phyloP scores from a whole-genome alignment of 2,329 filamentous ascomycete species.

The Hymenoscyphus fructigenus region DNA sequence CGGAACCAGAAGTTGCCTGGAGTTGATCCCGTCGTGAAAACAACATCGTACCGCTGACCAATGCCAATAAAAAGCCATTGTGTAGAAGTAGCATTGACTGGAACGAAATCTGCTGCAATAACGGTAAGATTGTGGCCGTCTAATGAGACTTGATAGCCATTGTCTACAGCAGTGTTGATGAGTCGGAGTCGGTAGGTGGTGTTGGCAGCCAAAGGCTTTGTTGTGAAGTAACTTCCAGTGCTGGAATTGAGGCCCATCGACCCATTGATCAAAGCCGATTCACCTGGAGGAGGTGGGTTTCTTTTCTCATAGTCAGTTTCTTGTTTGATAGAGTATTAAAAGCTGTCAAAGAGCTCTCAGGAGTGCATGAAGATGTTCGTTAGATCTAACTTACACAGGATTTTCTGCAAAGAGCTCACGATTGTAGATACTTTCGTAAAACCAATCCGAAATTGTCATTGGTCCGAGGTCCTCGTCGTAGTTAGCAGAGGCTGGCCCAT shows the following conservation, averaged over 20 bases:
- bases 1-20: conserved; percentile 49
- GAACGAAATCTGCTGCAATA: conserved; percentile 62
- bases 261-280: conserved; percentile 24
- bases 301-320: background rate
- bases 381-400: conserved; percentile 8
- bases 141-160: conserved; percentile 45
- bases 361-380: background rate
- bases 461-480: conserved; percentile 63
- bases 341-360: background rate
- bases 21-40: conserved; percentile 47
- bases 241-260: conserved; percentile 7
- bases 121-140: conserved; percentile 55
- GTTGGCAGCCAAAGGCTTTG: conserved; percentile 33
- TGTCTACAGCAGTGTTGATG: conserved; percentile 45
- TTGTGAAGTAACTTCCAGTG: conserved; percentile 19
- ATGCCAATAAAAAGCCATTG: conserved; percentile 58
- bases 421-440: conserved; percentile 23
- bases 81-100: conserved; percentile 59
- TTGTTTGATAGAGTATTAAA: background rate
- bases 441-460: conserved; percentile 24
- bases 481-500: conserved; percentile 55
- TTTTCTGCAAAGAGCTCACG: conserved; percentile 27
- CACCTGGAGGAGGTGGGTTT: conserved; percentile 6
- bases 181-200: conserved; percentile 46
- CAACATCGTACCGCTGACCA: conserved; percentile 45